A percentile compares a stretch with the other conserved stretches of the same genome.
phyloP scores from a whole-genome alignment of 2,329 filamentous ascomycete species.

The Fusarium nodosum region DNA sequence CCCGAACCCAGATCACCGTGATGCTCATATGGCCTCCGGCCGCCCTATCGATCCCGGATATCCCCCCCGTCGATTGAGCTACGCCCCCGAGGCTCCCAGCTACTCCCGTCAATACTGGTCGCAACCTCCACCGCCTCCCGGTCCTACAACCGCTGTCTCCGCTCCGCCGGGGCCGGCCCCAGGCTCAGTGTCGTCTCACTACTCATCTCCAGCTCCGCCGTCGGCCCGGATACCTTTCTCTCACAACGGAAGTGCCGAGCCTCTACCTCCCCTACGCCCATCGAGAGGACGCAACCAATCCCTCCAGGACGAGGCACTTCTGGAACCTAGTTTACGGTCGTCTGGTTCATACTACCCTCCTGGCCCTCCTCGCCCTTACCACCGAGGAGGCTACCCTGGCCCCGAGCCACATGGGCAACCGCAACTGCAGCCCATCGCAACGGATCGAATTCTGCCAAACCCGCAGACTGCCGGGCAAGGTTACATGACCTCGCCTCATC shows the following conservation, averaged over 20 bases:
- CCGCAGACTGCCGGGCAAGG: conserved; percentile 51
- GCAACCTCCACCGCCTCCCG: conserved; percentile 51
- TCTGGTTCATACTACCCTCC: conserved; percentile 53
- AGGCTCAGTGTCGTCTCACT: conserved; percentile 44
- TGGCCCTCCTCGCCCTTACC: conserved; percentile 51
- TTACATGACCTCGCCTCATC: conserved; percentile 55
- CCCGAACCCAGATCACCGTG: conserved; percentile 49
- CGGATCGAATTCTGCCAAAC: conserved; percentile 55
- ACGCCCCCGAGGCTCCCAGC: conserved; percentile 49
- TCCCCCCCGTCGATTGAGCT: conserved; percentile 52
- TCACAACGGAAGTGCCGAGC: conserved; percentile 54
- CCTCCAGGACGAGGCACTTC: conserved; percentile 52
- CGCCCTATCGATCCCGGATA: conserved; percentile 54
- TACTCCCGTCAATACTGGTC: conserved; percentile 55
- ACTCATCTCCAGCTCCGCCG: conserved; percentile 49
- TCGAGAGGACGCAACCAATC: conserved; percentile 55
- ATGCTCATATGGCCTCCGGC: conserved; percentile 49
- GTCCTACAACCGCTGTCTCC: conserved; percentile 37
- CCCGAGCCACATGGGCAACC: conserved; percentile 49
- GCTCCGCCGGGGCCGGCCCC: conserved; percentile 36
- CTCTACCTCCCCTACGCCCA: conserved; percentile 57
- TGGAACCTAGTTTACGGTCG: conserved; percentile 53
- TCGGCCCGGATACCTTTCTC: conserved; percentile 55
- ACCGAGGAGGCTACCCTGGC: conserved; percentile 51
- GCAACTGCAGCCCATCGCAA: conserved; percentile 50